A percentile compares a stretch with the other conserved stretches of the same genome.
Conservation (phyloP, 176 grass and related monocot species). For the Rhynchospora tenuis region DNA sequence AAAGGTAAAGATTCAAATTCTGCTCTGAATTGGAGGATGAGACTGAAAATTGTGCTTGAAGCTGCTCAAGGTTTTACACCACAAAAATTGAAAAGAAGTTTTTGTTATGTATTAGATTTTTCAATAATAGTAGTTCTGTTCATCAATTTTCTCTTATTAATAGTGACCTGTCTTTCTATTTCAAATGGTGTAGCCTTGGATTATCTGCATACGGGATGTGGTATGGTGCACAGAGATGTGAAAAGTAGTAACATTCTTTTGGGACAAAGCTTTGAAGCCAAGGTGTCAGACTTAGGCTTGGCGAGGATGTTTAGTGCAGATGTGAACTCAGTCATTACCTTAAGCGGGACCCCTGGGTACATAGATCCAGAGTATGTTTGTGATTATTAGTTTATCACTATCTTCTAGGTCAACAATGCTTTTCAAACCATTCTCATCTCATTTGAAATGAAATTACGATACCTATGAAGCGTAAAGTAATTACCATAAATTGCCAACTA, state of each 20-base stretch:
- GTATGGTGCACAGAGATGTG: constrained; percentile 47
- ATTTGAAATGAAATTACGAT: too few relatives aligned
- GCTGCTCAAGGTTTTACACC: constrained; percentile 30
- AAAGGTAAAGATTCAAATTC: constrained; percentile 12
- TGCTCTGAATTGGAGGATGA: constrained; percentile 28
- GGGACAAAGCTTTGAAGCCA: constrained; percentile 24
- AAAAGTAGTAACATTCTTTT: constrained; percentile 50
- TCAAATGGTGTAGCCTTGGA: constrained; percentile 32
- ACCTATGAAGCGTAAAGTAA: too few relatives aligned
- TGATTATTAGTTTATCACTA: not conserved
- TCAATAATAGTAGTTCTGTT: not conserved
- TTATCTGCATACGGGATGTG: constrained; percentile 40
- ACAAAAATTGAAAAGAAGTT: not conserved
- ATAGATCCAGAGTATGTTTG: constrained; percentile 48
- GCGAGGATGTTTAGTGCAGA: constrained; percentile 13
- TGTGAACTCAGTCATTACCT: constrained; percentile 4
- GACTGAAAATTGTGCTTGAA: constrained; percentile 21
- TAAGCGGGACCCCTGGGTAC: constrained; percentile 41
- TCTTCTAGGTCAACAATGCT: too few relatives aligned
- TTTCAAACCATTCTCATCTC: too few relatives aligned
- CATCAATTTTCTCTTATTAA: not conserved
- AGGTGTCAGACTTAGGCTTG: constrained; percentile 49
- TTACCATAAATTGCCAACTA: too few relatives aligned
- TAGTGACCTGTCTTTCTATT: not conserved
- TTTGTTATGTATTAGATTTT: not conserved